phyloP scores from a whole-genome alignment of 176 grass and related monocot species.

The Ensete ventricosum region DNA sequence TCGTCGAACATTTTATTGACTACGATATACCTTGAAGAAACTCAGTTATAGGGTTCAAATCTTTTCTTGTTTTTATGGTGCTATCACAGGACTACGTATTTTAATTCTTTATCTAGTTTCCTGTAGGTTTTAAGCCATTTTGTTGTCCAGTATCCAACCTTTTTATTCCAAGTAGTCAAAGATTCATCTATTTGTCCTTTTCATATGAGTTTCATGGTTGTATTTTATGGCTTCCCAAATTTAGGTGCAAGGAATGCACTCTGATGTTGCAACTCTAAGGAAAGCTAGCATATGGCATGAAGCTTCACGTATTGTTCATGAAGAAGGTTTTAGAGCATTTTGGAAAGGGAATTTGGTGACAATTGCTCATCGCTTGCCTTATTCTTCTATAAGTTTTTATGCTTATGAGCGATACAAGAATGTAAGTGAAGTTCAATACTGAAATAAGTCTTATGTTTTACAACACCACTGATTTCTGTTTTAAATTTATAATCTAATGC shows the following conservation, averaged over 20 bases:
- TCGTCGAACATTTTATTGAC: neutral
- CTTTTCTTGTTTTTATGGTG: neutral
- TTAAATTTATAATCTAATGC: slow-evolving; percentile 21
- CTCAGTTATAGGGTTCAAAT: no score
- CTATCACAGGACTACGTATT: neutral
- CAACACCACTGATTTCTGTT: neutral
- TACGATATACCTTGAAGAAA: neutral
- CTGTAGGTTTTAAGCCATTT: neutral
- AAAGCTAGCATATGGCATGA: slow-evolving; percentile 69
- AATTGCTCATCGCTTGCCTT: slow-evolving; percentile 86
- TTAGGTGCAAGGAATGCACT: slow-evolving; percentile 96
- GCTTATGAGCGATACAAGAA: slow-evolving; percentile 80
- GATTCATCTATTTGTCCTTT: neutral
- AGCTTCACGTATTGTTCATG: slow-evolving; percentile 66
- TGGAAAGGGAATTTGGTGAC: slow-evolving; percentile 99
- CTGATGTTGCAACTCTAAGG: slow-evolving; percentile 51
- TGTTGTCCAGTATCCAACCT: neutral
- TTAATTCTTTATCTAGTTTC: neutral
- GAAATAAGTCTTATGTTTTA: neutral
- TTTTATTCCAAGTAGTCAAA: neutral
- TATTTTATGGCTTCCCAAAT: neutral
- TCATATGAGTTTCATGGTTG: neutral
- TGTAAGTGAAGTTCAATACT: slow-evolving; percentile 26
- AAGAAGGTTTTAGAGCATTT: slow-evolving; percentile 87
- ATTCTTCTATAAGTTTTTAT: slow-evolving; percentile 93